phyloP scores from a whole-genome alignment of 345 rosid species.

The Gynandropsis gynandra region DNA sequence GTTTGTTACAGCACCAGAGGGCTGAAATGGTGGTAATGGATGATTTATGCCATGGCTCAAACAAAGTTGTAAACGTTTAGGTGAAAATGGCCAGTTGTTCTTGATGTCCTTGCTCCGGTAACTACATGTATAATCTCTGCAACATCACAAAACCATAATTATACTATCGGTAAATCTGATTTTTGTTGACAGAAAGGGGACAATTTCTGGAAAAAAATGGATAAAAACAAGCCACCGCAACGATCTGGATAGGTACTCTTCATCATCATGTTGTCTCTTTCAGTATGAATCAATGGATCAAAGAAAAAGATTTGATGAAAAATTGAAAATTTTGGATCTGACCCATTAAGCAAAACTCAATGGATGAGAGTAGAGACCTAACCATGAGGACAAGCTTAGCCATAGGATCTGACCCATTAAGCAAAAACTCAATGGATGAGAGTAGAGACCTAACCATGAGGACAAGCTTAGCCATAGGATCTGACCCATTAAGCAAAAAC shows the following conservation, averaged over 20 bases:
- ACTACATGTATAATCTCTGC: conserved; percentile 83
- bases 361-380: conserved; percentile 15
- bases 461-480: conserved; percentile 3
- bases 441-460: conserved; percentile 19
- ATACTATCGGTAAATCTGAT: conserved; percentile 1
- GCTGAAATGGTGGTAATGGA: conserved; percentile 81
- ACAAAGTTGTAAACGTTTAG: conserved; percentile 64
- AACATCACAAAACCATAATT: conserved; percentile 18
- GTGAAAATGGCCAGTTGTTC: conserved; percentile 89
- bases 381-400: neutral
- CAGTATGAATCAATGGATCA: conserved; percentile 26
- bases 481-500: neutral
- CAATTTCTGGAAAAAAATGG: conserved; percentile 7
- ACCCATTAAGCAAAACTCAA: conserved; percentile 30
- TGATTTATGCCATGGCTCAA: conserved; percentile 82
- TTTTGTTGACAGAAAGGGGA: conserved; percentile 5
- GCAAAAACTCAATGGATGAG: conserved; percentile 24
- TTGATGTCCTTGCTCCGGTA: conserved; percentile 69
- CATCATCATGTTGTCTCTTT: neutral
- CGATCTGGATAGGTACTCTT: too few relatives aligned
- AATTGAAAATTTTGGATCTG: conserved; percentile 38
- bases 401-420: conserved; percentile 46
- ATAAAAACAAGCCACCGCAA: too few relatives aligned
- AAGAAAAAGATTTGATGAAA: conserved; percentile 1
- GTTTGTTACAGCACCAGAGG: conserved; percentile 34